Evolutionary conservation across 306 rosid species (phyloP).

Genomic region (Fagus crenata): DNA sequence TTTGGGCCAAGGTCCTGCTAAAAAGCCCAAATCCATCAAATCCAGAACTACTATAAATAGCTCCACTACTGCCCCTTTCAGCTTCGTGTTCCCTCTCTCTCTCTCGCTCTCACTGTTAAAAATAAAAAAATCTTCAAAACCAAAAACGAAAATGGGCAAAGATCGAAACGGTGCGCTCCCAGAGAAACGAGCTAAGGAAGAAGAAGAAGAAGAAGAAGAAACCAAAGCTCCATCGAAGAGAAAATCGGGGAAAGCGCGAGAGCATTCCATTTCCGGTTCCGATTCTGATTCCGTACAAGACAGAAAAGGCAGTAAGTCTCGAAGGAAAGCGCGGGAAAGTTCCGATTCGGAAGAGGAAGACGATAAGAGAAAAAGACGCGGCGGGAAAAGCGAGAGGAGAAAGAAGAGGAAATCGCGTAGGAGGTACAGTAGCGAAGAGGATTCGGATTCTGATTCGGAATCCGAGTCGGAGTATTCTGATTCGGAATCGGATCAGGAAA

Average conservation of each 20-base stretch:
- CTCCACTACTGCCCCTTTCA: not conserved
- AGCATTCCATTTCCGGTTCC: slow-evolving; percentile 30
- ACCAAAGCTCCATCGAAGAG: slow-evolving; percentile 33
- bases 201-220: slow-evolving; percentile 36
- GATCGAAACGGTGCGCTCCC: slow-evolving; percentile 39
- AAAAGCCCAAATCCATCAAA: not conserved
- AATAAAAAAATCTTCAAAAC: slow-evolving; percentile 5
- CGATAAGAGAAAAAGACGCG: slow-evolving; percentile 16
- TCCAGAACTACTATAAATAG: not conserved
- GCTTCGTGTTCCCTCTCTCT: not conserved
- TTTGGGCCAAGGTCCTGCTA: not conserved
- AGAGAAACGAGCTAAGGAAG: slow-evolving; percentile 18
- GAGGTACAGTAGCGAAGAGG: slow-evolving; percentile 54
- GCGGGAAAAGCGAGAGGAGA: slow-evolving; percentile 29
- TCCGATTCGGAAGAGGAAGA: slow-evolving; percentile 46
- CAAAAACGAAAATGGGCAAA: slow-evolving; percentile 41
- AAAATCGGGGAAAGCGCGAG: slow-evolving; percentile 37
- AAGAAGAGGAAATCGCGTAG: slow-evolving; percentile 62
- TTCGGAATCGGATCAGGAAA: slow-evolving; percentile 29
- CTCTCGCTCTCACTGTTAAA: slow-evolving; percentile 12
- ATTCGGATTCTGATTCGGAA: slow-evolving; percentile 42
- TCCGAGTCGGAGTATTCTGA: slow-evolving; percentile 51
- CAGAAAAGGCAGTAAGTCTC: slow-evolving; percentile 38
- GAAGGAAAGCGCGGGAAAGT: slow-evolving; percentile 48
- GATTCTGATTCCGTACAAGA: slow-evolving; percentile 35